phyloP scores from a whole-genome alignment of 352 stramenopile genomes.

The Phytophthora hybrid region DNA sequence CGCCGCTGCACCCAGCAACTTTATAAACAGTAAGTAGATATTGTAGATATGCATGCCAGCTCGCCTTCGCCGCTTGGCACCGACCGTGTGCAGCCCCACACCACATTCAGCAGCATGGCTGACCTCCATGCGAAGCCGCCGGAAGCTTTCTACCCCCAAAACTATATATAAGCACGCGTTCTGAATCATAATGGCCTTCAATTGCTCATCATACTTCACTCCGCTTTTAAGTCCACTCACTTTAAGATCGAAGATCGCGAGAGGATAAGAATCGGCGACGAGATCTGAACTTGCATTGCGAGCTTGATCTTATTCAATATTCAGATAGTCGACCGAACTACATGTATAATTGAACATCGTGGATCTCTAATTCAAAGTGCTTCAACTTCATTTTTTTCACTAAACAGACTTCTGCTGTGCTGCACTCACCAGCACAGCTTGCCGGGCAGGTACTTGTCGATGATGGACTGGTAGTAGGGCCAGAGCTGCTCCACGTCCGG shows the following conservation, averaged over 20 bases:
- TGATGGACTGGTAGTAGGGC: slow-evolving; percentile 93
- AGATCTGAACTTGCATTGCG: not conserved
- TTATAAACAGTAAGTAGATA: slow-evolving; percentile 34
- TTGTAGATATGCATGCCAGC: slow-evolving; percentile 39
- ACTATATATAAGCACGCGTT: slow-evolving; percentile 19
- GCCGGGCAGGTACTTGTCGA: slow-evolving; percentile 92
- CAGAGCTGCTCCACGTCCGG: slow-evolving; percentile 88
- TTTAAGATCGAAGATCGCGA: slow-evolving; percentile 3
- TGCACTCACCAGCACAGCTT: slow-evolving; percentile 72
- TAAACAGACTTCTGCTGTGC: not conserved
- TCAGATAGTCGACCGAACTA: too few relatives aligned
- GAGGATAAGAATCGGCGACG: not conserved
- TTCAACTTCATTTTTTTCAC: too few relatives aligned
- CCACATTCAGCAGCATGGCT: slow-evolving; percentile 4
- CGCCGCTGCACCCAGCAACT: slow-evolving; percentile 4
- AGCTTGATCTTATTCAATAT: not conserved
- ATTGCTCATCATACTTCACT: not conserved
- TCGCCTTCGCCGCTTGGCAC: not conserved
- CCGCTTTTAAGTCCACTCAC: too few relatives aligned
- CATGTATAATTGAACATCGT: too few relatives aligned
- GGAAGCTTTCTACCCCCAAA: slow-evolving; percentile 23
- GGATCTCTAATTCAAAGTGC: too few relatives aligned
- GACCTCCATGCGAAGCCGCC: slow-evolving; percentile 14
- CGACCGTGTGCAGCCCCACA: not conserved
- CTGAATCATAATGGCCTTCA: not conserved